Conservation (phyloP, 106 monocot species). For the Dendrobium huoshanense region DNA sequence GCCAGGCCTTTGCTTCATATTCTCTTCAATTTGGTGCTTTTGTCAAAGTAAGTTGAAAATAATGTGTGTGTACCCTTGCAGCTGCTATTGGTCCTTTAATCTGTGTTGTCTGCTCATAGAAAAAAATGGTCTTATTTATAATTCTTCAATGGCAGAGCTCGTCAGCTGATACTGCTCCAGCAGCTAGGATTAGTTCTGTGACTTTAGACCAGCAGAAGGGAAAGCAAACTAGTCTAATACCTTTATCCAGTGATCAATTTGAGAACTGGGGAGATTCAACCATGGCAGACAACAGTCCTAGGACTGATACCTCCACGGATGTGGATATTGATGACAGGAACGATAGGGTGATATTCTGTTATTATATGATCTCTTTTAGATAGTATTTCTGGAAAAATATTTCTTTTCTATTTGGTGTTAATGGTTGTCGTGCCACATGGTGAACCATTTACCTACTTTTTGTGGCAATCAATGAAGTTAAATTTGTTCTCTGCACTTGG, state of each 20-base stretch:
- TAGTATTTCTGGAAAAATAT: background rate
- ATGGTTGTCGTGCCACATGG: no score
- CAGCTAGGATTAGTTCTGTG: conserved; percentile 17
- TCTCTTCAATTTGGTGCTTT: conserved; percentile 27
- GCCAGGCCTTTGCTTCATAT: conserved; percentile 25
- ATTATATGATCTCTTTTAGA: background rate
- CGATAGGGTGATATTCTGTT: conserved; percentile 27
- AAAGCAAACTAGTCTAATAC: background rate
- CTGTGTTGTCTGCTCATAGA: conserved; percentile 1
- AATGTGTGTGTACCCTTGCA: background rate
- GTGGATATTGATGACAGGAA: conserved; percentile 44
- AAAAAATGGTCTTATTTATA: background rate
- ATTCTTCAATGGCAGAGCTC: conserved; percentile 7
- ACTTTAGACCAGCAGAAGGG: conserved; percentile 8
- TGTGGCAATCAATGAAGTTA: no score
- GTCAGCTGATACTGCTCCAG: conserved; percentile 10
- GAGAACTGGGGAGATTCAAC: conserved; percentile 43
- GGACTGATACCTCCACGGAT: conserved; percentile 60
- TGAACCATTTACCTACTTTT: no score
- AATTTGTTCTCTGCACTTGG: no score
- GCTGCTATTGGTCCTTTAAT: background rate
- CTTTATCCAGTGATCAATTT: conserved; percentile 18
- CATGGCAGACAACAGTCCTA: conserved; percentile 61
- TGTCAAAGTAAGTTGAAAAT: conserved; percentile 26
- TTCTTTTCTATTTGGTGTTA: no score